phyloP scores from a whole-genome alignment of 1,139 yeast genomes.

The Diutina ranongensis region DNA sequence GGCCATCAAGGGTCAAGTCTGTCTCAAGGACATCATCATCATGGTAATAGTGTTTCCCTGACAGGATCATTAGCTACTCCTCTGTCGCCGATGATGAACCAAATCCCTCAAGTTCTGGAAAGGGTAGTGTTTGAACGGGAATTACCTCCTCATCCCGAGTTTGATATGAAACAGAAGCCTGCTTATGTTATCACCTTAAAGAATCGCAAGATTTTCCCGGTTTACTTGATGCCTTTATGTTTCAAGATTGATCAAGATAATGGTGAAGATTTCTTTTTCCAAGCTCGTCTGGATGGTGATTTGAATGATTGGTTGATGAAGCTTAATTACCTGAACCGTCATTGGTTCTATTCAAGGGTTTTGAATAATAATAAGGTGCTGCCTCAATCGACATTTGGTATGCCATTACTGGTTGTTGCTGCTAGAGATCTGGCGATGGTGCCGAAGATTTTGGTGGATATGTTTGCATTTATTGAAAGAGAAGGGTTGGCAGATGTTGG shows the following conservation, averaged over 20 bases:
- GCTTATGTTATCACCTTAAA: conserved; percentile 43
- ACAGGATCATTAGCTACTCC: not conserved
- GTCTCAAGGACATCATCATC: not conserved
- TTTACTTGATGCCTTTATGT: conserved; percentile 38
- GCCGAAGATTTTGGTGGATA: conserved; percentile 55
- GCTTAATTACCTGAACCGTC: conserved; percentile 37
- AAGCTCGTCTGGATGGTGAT: conserved; percentile 53
- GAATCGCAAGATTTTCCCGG: conserved; percentile 40
- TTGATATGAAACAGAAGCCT: conserved; percentile 44
- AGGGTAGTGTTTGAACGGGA: conserved; percentile 3
- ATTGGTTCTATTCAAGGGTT: conserved; percentile 41
- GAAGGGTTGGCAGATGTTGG: conserved; percentile 90
- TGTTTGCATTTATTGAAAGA: conserved; percentile 65
- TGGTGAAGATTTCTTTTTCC: conserved; percentile 52
- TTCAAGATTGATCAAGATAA: conserved; percentile 51
- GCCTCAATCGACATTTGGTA: conserved; percentile 62
- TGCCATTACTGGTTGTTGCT: conserved; percentile 70
- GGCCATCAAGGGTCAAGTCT: not conserved
- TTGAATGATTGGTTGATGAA: conserved; percentile 66
- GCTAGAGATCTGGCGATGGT: conserved; percentile 49
- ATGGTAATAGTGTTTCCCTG: not conserved
- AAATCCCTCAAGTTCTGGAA: not conserved
- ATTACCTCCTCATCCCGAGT: conserved; percentile 10
- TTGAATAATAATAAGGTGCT: conserved; percentile 21
- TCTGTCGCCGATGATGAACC: not conserved